Evolutionary conservation across 2,329 filamentous ascomycete species (phyloP).

Genomic region (Colletotrichum sansevieriae): DNA sequence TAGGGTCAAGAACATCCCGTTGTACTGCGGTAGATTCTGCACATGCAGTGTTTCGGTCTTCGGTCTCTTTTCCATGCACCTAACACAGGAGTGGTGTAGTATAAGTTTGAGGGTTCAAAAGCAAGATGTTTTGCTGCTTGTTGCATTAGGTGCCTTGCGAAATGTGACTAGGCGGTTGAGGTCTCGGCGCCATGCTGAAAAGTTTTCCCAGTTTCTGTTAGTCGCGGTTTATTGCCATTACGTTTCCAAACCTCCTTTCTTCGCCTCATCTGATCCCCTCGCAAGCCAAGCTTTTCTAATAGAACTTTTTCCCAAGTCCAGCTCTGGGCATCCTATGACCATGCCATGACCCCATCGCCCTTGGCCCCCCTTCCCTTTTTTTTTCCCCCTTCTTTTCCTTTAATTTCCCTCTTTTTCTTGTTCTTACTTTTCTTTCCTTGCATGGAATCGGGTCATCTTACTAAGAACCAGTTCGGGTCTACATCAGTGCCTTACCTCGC

Average conservation of each 20-base stretch:
- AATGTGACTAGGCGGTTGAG: conserved; percentile 25
- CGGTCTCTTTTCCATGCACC: conserved; percentile 8
- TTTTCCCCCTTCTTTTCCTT: neutral
- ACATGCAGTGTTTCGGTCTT: conserved; percentile 10
- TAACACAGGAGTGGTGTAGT: neutral
- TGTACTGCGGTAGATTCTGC: neutral
- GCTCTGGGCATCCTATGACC: conserved; percentile 14
- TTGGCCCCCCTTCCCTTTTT: conserved; percentile 2
- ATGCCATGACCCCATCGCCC: conserved; percentile 19
- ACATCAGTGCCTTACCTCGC: conserved; percentile 2
- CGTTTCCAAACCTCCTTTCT: conserved; percentile 44
- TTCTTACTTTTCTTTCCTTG: neutral
- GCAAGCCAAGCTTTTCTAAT: conserved; percentile 25
- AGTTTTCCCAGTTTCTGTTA: conserved; percentile 41
- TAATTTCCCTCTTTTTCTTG: neutral
- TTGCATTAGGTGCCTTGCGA: conserved; percentile 22
- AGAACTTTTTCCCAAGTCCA: conserved; percentile 16
- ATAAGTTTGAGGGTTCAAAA: neutral
- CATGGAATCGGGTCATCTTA: conserved; percentile 7
- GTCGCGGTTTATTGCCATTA: conserved; percentile 45
- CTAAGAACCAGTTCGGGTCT: conserved; percentile 11
- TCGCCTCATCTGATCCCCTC: conserved; percentile 41
- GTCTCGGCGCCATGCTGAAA: conserved; percentile 35
- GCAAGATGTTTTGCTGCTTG: neutral
- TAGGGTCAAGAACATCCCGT: conserved; percentile 6